phyloP scores from a whole-genome alignment of 2,329 filamentous ascomycete genomes.

The Triangularia verruculosa region DNA sequence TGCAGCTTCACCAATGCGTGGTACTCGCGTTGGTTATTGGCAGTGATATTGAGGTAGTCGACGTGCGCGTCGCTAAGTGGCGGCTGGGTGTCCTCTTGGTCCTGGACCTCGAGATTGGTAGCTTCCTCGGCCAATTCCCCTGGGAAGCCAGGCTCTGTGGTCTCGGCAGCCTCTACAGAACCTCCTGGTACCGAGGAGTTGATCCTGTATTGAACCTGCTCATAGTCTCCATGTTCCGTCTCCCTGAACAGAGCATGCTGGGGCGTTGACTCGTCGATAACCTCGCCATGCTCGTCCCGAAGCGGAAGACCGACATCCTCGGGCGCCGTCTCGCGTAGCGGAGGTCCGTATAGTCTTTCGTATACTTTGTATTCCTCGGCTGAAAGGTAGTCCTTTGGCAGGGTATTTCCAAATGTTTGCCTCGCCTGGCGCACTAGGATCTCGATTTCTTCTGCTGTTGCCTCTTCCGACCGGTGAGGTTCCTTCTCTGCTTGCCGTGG shows the following conservation, averaged over 20 bases:
- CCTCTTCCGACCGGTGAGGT: neutral
- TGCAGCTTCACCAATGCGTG: constrained; percentile 53
- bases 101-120: constrained; percentile 8
- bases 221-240: constrained; percentile 54
- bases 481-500: neutral
- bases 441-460: constrained; percentile 47
- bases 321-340: constrained; percentile 58
- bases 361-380: constrained; percentile 72
- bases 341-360: constrained; percentile 75
- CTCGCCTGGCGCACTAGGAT: constrained; percentile 66
- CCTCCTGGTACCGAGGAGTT: constrained; percentile 27
- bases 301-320: constrained; percentile 56
- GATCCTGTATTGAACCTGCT: constrained; percentile 56
- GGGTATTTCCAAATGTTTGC: constrained; percentile 70
- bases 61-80: constrained; percentile 36
- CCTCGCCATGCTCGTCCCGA: constrained; percentile 28
- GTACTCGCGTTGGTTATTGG: constrained; percentile 54
- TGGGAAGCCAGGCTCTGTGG: constrained; percentile 31
- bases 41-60: constrained; percentile 47
- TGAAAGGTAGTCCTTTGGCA: constrained; percentile 69
- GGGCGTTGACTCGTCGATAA: constrained; percentile 22
- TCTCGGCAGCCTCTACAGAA: constrained; percentile 45
- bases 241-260: constrained; percentile 53
- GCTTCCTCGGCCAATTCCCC: constrained; percentile 21
- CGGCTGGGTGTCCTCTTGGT: constrained; percentile 1